phyloP scores from a whole-genome alignment of 768 basidiomycete genomes.

The Xerocomus brunneocitrinus region DNA sequence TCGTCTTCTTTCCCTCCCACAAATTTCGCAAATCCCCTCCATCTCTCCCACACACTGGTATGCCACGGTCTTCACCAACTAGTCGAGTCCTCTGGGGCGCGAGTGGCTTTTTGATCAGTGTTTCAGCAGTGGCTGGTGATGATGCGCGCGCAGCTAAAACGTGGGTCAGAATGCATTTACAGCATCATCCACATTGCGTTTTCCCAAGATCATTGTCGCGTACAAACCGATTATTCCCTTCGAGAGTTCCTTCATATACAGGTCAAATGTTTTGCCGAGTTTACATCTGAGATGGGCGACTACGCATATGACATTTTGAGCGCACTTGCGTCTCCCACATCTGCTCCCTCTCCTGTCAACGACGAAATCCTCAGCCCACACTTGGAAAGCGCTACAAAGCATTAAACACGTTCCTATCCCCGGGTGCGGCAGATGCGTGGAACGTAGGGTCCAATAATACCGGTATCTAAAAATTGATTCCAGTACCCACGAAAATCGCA shows the following conservation, averaged over 20 bases:
- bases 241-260: conserved; percentile 42
- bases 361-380: conserved; percentile 45
- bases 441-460: conserved; percentile 59
- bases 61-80: conserved; percentile 38
- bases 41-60: conserved; percentile 63
- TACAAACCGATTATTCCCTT: conserved; percentile 52
- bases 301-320: conserved; percentile 21
- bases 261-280: neutral
- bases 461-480: conserved; percentile 49
- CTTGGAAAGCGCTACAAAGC: conserved; percentile 34
- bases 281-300: conserved; percentile 1
- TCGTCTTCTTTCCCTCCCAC: conserved; percentile 43
- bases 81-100: conserved; percentile 41
- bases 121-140: conserved; percentile 58
- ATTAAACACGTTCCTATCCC: conserved; percentile 22
- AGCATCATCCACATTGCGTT: conserved; percentile 7
- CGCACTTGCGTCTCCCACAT: conserved; percentile 53
- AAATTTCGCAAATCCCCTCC: conserved; percentile 56
- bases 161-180: neutral
- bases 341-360: conserved; percentile 36
- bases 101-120: conserved; percentile 48
- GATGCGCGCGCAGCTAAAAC: conserved; percentile 47
- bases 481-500: conserved; percentile 20
- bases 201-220: conserved; percentile 48
- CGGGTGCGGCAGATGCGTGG: conserved; percentile 44